These are phyloP conservation scores for Lumnitzera littorea DNA, from an alignment of 345 rosid genomes.

Conservation along the genomic window DNA sequence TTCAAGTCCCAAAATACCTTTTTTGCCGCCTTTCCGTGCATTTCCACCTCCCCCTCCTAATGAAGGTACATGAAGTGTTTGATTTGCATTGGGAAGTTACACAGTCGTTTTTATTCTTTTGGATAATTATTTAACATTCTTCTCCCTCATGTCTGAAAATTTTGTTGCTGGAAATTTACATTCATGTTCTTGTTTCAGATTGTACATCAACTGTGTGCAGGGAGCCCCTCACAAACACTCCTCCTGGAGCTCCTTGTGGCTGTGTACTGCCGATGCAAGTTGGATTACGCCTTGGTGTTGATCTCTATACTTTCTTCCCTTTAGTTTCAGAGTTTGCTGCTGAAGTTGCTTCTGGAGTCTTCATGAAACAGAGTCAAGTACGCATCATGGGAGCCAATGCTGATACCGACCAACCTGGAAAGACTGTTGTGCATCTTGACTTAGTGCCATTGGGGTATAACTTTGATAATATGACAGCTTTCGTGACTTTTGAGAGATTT, in stretches of 20 bases:
- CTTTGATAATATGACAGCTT: constrained; percentile 74
- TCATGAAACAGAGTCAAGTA: constrained; percentile 95
- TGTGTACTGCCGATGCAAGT: constrained; percentile 96
- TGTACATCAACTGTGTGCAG: constrained; percentile 63
- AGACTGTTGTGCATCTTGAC: constrained; percentile 74
- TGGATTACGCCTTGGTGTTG: constrained; percentile 67
- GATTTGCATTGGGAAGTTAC: constrained; percentile 7
- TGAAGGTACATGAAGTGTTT: constrained; percentile 43
- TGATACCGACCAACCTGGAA: constrained; percentile 75
- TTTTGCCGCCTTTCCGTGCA: constrained; percentile 50
- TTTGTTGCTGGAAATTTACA: constrained; percentile 10
- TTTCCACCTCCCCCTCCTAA: constrained; percentile 97
- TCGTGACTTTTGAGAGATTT: constrained; percentile 74
- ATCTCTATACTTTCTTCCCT: constrained; percentile 89
- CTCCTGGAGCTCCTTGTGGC: constrained; percentile 91
- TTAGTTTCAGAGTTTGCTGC: constrained; percentile 81
- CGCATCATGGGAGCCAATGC: constrained; percentile 92
- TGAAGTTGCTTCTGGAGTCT: constrained; percentile 77
- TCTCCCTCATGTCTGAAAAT: neutral
- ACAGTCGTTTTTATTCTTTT: neutral
- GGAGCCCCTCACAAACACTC: constrained; percentile 83
- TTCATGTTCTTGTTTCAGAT: constrained; percentile 42
- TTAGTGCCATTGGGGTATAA: constrained; percentile 78
- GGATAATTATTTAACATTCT: constrained; percentile 4
- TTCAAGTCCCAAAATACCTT: constrained; percentile 50